These are phyloP conservation scores for Tuber umbilicatum DNA, from an alignment of 495 filamentous ascomycete genomes.

Conservation along the genomic window DNA sequence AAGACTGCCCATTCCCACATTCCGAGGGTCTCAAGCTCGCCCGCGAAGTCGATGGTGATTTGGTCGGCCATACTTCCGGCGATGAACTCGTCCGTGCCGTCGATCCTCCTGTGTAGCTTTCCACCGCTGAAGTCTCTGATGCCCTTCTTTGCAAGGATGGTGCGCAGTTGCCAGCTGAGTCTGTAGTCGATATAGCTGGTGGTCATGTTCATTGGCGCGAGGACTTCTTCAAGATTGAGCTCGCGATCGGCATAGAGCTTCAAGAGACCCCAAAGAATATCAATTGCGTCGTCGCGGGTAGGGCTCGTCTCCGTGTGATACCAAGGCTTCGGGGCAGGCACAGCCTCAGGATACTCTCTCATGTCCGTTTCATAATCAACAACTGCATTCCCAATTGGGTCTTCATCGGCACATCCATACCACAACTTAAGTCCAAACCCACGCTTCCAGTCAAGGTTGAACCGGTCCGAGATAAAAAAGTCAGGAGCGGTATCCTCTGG, in stretches of 20 bases:
- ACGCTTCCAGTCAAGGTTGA: slow-evolving; percentile 84
- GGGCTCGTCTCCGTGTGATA: slow-evolving; percentile 17
- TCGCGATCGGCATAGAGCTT: slow-evolving; percentile 61
- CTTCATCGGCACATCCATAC: slow-evolving; percentile 64
- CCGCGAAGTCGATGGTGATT: slow-evolving; percentile 62
- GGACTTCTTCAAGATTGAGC: slow-evolving; percentile 50
- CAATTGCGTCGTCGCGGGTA: slow-evolving; percentile 39
- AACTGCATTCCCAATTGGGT: slow-evolving; percentile 52
- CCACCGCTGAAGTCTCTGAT: slow-evolving; percentile 50
- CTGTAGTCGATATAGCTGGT: slow-evolving; percentile 64
- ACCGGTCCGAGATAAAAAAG: slow-evolving; percentile 72
- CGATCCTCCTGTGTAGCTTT: slow-evolving; percentile 26
- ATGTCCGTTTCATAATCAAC: slow-evolving; percentile 30
- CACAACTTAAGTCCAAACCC: slow-evolving; percentile 84
- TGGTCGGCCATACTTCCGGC: slow-evolving; percentile 53
- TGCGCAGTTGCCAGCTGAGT: slow-evolving; percentile 73
- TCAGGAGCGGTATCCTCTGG: slow-evolving; percentile 68
- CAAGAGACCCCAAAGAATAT: slow-evolving; percentile 77
- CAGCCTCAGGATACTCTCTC: slow-evolving; percentile 27
- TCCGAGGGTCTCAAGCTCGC: slow-evolving; percentile 60
- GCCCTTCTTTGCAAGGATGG: slow-evolving; percentile 50
- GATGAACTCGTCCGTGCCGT: slow-evolving; percentile 44
- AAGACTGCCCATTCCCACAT: slow-evolving; percentile 65
- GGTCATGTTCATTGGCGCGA: slow-evolving; percentile 54
- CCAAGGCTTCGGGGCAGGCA: slow-evolving; percentile 35